Evolutionary conservation across 495 filamentous ascomycete genomes (phyloP).

Genomic region (Entonaema liquescens): DNA sequence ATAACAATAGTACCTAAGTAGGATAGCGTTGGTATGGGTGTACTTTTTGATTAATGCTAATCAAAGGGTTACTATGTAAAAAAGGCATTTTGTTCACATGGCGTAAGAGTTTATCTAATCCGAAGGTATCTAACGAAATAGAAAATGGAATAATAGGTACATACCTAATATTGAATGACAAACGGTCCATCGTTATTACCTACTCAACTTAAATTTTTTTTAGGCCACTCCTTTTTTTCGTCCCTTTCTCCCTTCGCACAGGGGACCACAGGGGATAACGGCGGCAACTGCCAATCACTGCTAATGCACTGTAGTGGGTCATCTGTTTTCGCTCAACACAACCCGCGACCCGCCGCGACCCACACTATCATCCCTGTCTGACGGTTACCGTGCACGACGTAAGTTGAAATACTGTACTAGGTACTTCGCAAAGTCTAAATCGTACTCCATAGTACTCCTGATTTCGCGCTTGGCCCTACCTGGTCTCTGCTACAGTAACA

Average conservation of each 20-base stretch:
- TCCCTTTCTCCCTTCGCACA: constrained; percentile 28
- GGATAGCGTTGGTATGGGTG: background rate
- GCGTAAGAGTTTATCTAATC: background rate
- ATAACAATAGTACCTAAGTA: background rate
- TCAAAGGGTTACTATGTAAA: background rate
- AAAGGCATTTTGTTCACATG: background rate
- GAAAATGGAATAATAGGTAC: background rate
- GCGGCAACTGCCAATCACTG: constrained; percentile 14
- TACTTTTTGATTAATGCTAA: background rate
- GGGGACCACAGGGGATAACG: constrained; percentile 12
- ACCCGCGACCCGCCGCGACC: constrained; percentile 40
- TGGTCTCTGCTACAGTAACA: constrained; percentile 15
- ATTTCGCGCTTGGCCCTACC: constrained; percentile 19
- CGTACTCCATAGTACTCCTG: constrained; percentile 17
- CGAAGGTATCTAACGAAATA: too few species aligned
- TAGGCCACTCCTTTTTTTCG: constrained; percentile 9
- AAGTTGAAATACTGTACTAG: constrained; percentile 21
- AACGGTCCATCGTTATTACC: constrained; percentile 1
- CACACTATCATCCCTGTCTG: constrained; percentile 32
- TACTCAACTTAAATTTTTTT: background rate
- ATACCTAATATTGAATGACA: background rate
- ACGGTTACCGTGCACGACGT: constrained; percentile 19
- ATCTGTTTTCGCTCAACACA: constrained; percentile 41
- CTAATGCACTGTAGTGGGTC: constrained; percentile 39
- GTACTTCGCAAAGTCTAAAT: constrained; percentile 20